Conservation (phyloP, 805 yeast genomes). For the Candida nanaspora region DNA sequence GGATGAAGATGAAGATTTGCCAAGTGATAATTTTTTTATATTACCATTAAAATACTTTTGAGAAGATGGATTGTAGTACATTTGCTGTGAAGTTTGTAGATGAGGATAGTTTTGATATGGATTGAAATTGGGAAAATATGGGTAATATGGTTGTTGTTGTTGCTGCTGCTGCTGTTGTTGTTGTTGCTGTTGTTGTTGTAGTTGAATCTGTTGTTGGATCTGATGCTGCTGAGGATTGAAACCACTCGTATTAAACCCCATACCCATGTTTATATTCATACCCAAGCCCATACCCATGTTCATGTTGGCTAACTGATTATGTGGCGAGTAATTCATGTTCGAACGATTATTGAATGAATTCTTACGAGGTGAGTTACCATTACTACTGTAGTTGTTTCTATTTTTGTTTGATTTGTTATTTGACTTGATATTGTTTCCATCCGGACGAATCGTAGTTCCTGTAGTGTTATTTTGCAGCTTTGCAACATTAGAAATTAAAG, state of each 20-base stretch:
- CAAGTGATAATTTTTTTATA: too few relatives aligned
- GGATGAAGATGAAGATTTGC: too few relatives aligned
- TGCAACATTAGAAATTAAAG: too few relatives aligned
- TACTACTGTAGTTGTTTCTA: neutral
- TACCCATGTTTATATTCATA: too few relatives aligned
- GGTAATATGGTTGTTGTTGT: conserved; percentile 11
- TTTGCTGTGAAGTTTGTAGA: too few relatives aligned
- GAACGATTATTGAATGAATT: neutral
- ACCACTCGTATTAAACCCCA: too few relatives aligned
- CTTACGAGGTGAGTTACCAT: neutral
- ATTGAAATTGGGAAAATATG: conserved; percentile 9
- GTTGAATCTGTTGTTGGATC: neutral
- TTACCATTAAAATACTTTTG: too few relatives aligned
- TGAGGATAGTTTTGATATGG: neutral
- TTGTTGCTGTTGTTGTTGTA: conserved; percentile 5
- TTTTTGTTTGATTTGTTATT: neutral
- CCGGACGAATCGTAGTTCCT: too few relatives aligned
- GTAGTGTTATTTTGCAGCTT: too few relatives aligned
- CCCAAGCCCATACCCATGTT: too few relatives aligned
- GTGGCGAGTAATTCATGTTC: neutral
- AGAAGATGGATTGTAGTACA: too few relatives aligned
- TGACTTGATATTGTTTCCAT: neutral
- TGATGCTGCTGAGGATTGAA: neutral
- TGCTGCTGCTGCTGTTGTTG: conserved; percentile 4
- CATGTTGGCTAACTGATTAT: too few relatives aligned